Evolutionary conservation across 202 grass and related monocot species (phyloP), one percentile per base, ranked within the genome.

Genomic region (Elaeis oleifera): DNA sequence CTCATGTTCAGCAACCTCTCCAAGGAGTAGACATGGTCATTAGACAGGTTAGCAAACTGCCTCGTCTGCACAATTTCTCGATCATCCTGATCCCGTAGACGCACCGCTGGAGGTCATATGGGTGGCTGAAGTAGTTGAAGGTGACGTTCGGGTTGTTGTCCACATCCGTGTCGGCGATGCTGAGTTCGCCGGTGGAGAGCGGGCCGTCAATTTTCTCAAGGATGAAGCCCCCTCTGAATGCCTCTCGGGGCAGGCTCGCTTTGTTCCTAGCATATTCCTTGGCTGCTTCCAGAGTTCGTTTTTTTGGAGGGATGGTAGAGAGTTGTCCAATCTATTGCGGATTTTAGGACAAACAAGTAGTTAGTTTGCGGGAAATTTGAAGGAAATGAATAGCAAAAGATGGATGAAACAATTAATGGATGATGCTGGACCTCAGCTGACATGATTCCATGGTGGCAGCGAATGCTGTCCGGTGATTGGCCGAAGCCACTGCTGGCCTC

Each of bases 51-150:
- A 15, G 80, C 76, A 22, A 99, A 94, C 26, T 78, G 76, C 54
- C 76, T 86, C 68, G 94, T 94, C 60, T 79, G 87, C 23, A 99
- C 58, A 71, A 99, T 79, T 66, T 83, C 76, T 89, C 94, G 50
- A 99, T 99, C 36, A 85, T 99, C 54, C 87, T 81, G 65, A 99
- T 84, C 17, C 94, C 94, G 74, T 79, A 82, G 51, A 99, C 88
- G 54, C 94, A 99, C 18, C 82, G 79, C 3, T 55, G 24, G 61
- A 99, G 88, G 76, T 99, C 94, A 23, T 87, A 61, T 62, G 79
- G 94, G 63, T 99, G 80, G 67, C 72, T 79, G 85, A 99, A 99
- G 68, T 99, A 99, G 83, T 99, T 99, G 80, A 99, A 99, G 72
- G 88, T 99, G 65, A 99, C 75, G n/a, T 73, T 68, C 2, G 94